A percentile compares a stretch with the other conserved stretches of the same genome.
Conservation (phyloP, 2,329 filamentous ascomycete genomes). For the Clonostachys solani region DNA sequence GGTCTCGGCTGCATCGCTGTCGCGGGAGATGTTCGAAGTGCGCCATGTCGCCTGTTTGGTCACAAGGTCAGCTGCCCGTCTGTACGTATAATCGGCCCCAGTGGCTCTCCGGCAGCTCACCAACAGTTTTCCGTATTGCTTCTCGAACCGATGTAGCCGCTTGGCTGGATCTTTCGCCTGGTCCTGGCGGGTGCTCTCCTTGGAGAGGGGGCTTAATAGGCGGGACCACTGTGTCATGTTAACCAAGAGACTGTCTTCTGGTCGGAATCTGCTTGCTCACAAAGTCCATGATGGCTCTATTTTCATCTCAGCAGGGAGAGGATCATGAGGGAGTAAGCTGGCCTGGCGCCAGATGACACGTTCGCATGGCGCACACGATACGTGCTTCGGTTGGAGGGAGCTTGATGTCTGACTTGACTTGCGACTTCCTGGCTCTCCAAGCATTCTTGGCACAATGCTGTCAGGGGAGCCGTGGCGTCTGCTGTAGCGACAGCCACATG, state of each 20-base stretch:
- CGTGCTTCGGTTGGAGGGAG: too few species aligned
- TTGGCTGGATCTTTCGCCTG: slow-evolving; percentile 58
- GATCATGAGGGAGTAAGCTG: background rate
- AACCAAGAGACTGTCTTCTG: background rate
- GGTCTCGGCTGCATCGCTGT: slow-evolving; percentile 57
- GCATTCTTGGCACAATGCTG: too few species aligned
- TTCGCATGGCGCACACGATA: background rate
- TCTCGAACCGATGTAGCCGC: slow-evolving; percentile 62
- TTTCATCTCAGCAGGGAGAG: slow-evolving; percentile 33
- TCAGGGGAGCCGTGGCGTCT: too few species aligned
- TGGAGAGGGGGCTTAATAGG: slow-evolving; percentile 59
- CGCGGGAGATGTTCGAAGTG: slow-evolving; percentile 54
- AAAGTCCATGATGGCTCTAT: slow-evolving; percentile 50
- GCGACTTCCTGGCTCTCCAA: too few species aligned
- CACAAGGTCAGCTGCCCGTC: background rate
- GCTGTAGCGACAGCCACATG: too few species aligned
- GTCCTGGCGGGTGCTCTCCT: slow-evolving; percentile 51
- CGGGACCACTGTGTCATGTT: slow-evolving; percentile 53
- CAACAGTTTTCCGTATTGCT: slow-evolving; percentile 59
- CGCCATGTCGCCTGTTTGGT: slow-evolving; percentile 49
- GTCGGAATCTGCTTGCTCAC: slow-evolving; percentile 27
- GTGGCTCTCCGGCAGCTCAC: slow-evolving; percentile 27
- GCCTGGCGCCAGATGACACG: background rate
- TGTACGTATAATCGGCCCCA: too few species aligned
- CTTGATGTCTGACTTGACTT: too few species aligned